phyloP scores from a whole-genome alignment of 306 rosid genomes.

The Trichosanthes truncata region DNA sequence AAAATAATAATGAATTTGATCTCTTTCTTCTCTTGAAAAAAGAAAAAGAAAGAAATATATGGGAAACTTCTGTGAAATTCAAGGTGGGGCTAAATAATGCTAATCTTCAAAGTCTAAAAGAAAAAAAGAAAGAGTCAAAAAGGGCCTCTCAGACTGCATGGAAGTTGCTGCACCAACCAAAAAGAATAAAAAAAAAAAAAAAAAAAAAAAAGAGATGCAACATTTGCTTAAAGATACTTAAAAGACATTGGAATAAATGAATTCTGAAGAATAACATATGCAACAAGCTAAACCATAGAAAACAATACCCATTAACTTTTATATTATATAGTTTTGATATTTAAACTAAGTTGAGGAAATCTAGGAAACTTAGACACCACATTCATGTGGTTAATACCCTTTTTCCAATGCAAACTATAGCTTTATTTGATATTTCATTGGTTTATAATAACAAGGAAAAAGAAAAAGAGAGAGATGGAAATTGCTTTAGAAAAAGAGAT shows the following conservation, averaged over 20 bases:
- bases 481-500: neutral
- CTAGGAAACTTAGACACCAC: neutral
- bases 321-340: neutral
- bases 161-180: constrained; percentile 2
- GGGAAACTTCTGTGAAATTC: neutral
- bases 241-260: constrained; percentile 4
- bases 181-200: neutral
- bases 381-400: neutral
- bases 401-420: neutral
- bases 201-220: neutral
- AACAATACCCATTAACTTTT: neutral
- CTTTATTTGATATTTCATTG: neutral
- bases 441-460: neutral
- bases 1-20: no score
- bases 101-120: neutral
- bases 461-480: neutral
- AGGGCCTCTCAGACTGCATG: neutral
- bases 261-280: neutral
- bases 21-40: neutral
- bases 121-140: neutral
- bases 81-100: neutral
- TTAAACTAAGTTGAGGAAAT: neutral
- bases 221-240: neutral
- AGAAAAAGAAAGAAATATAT: neutral
- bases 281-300: neutral